Evolutionary conservation across 441 rosid genomes (phyloP), one percentile per base, ranked within the genome.

Genomic region (Sinapis alba): DNA sequence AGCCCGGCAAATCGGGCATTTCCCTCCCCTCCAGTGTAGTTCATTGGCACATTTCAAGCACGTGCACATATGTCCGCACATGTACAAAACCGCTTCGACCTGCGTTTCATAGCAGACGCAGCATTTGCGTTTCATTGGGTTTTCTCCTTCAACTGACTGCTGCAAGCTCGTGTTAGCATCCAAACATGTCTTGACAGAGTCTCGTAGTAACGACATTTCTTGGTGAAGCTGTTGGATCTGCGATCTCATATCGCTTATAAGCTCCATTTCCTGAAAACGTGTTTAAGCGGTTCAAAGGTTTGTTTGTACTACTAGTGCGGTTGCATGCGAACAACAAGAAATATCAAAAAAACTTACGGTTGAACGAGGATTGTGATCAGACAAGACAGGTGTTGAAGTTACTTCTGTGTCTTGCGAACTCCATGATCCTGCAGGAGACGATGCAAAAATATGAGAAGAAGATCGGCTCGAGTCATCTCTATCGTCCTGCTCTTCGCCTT

Each of bases 1-100:
- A 75, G 94, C 92, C 67, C 86, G 83, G 69, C 97, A 95, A 13
- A 87, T 78, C 3, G 97, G 99, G 69, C 98, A 90, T 60, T 86
- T 89, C 43, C 99, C 94, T 30, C 83, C 80, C 4, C 78, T 79
- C 79, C 87, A 84, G 61, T 85, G 96, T 83, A 92, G 80, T 78
- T 87, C 94, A 4, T 86, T 83, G 4, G 97, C 96, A 74, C 98
- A 92, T 78, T 84, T 84, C 32, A 91, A 71, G 68, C 98, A 95
- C 28, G 91, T 82, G 71, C 98, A 92, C 95, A 95, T 92, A 79
- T 95, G 99, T 60, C 99, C 97, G 50, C 99, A 91, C 57, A 9
- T 68, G 71, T 78, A 78, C 70, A 78, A 63, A 63, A 73, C 74
- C 34, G 63, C 74, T 26, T 78, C 71, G 3, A 78, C 81, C 27